Evolutionary conservation across 768 basidiomycete species (phyloP).

Genomic region (Suillus subaureus): DNA sequence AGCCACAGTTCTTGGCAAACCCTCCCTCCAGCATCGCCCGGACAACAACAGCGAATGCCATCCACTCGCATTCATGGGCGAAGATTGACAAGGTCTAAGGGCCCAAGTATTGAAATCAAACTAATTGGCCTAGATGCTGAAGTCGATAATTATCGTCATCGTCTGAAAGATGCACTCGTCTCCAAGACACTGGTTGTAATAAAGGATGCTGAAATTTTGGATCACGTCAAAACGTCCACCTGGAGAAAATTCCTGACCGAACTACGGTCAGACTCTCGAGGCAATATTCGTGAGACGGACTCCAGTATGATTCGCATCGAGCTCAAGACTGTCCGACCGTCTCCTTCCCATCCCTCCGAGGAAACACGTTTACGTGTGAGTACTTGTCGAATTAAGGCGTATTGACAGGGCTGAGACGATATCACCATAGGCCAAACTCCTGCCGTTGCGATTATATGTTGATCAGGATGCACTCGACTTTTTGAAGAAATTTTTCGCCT

Average conservation of each 20-base stretch:
- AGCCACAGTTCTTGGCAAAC: slow-evolving; percentile 89
- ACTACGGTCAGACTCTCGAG: slow-evolving; percentile 80
- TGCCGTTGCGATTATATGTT: slow-evolving; percentile 90
- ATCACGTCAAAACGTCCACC: slow-evolving; percentile 97
- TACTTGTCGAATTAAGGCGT: slow-evolving; percentile 17
- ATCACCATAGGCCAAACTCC: slow-evolving; percentile 71
- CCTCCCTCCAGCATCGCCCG: slow-evolving; percentile 55
- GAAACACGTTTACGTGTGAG: slow-evolving; percentile 80
- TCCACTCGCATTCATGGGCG: slow-evolving; percentile 52
- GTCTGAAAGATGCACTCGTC: slow-evolving; percentile 54
- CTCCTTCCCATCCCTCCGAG: slow-evolving; percentile 63
- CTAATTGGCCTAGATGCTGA: slow-evolving; percentile 66
- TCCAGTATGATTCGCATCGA: slow-evolving; percentile 95
- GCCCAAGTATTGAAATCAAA: slow-evolving; percentile 83
- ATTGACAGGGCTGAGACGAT: slow-evolving; percentile 9
- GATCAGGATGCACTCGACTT: slow-evolving; percentile 99
- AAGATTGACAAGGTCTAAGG: slow-evolving; percentile 70
- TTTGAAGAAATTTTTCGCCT: slow-evolving; percentile 93
- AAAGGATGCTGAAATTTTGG: slow-evolving; percentile 83
- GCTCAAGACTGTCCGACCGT: slow-evolving; percentile 72
- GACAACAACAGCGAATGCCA: slow-evolving; percentile 37
- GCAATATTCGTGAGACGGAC: slow-evolving; percentile 87
- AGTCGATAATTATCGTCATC: slow-evolving; percentile 63
- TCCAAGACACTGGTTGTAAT: slow-evolving; percentile 71
- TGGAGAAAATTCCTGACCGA: slow-evolving; percentile 97